A percentile compares a stretch with the other conserved stretches of the same genome.
Evolutionary conservation across 116 monocot genomes (phyloP).

Genomic region (Posidonia oceanica): DNA sequence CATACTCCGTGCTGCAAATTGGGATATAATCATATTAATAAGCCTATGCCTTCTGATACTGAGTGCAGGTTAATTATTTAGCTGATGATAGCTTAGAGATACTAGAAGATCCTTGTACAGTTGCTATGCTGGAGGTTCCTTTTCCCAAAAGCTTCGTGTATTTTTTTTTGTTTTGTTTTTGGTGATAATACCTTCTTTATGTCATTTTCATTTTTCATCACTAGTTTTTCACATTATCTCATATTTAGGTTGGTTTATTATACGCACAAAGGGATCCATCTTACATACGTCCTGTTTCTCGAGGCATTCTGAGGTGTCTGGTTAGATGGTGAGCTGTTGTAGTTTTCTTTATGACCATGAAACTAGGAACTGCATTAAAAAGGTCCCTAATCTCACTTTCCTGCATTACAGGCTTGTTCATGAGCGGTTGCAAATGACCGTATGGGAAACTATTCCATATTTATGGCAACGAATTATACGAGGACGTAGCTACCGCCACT

Average conservation of each 20-base stretch:
- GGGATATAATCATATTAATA: too few relatives aligned
- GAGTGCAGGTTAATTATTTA: constrained; percentile 75
- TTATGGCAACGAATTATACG: constrained; percentile 69
- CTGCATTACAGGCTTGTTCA: constrained; percentile 63
- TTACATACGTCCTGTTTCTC: constrained; percentile 68
- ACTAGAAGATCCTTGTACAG: constrained; percentile 68
- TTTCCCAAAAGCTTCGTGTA: not conserved
- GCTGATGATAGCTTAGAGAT: constrained; percentile 77
- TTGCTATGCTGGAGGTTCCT: constrained; percentile 78
- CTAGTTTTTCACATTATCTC: not conserved
- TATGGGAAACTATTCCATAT: constrained; percentile 41
- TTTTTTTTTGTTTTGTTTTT: not conserved
- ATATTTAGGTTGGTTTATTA: constrained; percentile 74
- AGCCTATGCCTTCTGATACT: not conserved
- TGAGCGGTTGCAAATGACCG: constrained; percentile 54
- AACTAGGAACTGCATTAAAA: not conserved
- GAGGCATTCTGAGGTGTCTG: constrained; percentile 81
- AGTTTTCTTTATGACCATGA: constrained; percentile 1
- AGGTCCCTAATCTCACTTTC: not conserved
- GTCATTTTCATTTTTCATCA: not conserved
- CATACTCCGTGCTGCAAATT: too few relatives aligned
- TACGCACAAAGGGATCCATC: constrained; percentile 89
- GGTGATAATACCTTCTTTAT: not conserved
- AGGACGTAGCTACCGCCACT: constrained; percentile 88
- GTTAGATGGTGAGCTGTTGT: constrained; percentile 61